Conservation (phyloP, 1,139 yeast genomes). For the Suhomyces choctaworum region DNA sequence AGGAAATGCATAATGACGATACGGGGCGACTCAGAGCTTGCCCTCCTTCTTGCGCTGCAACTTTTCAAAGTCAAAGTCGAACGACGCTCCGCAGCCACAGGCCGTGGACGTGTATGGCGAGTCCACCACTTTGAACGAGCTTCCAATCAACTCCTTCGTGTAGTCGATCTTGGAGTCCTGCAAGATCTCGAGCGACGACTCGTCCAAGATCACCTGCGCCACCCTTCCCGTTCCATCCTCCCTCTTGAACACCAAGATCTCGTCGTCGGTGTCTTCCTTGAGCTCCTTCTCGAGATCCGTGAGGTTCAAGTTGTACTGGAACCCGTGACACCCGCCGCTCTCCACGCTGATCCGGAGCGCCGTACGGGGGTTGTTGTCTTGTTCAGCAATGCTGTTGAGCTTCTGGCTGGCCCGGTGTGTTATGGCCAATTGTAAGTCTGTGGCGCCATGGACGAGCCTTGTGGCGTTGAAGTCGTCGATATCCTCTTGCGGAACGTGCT, state of each 20-base stretch:
- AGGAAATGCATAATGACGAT: too few species aligned
- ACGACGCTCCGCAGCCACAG: slow-evolving; percentile 97
- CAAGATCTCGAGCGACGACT: slow-evolving; percentile 74
- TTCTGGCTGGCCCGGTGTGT: slow-evolving; percentile 47
- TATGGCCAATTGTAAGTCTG: slow-evolving; percentile 41
- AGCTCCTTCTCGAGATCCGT: slow-evolving; percentile 49
- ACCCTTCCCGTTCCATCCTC: slow-evolving; percentile 37
- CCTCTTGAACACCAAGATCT: slow-evolving; percentile 60
- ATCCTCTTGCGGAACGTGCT: slow-evolving; percentile 24
- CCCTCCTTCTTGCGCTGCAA: slow-evolving; percentile 26
- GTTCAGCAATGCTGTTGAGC: slow-evolving; percentile 54
- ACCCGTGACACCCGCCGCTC: slow-evolving; percentile 98
- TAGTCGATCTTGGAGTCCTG: slow-evolving; percentile 88
- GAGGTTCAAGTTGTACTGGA: slow-evolving; percentile 78
- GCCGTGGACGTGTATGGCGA: slow-evolving; percentile 88
- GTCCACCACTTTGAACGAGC: slow-evolving; percentile 87
- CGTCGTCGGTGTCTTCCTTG: slow-evolving; percentile 40
- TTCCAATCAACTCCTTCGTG: slow-evolving; percentile 90
- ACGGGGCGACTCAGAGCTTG: too few species aligned
- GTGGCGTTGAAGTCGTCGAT: slow-evolving; percentile 34
- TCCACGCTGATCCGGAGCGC: slow-evolving; percentile 81
- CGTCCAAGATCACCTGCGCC: slow-evolving; percentile 76
- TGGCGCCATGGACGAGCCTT: slow-evolving; percentile 34
- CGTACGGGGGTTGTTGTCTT: slow-evolving; percentile 60
- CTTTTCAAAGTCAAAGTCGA: slow-evolving; percentile 80